Percentiles rank a stretch among this genome's conserved stretches.
Evolutionary conservation across 2,329 filamentous ascomycete genomes (phyloP).

Genomic region (Purpureocillium lavendulum): DNA sequence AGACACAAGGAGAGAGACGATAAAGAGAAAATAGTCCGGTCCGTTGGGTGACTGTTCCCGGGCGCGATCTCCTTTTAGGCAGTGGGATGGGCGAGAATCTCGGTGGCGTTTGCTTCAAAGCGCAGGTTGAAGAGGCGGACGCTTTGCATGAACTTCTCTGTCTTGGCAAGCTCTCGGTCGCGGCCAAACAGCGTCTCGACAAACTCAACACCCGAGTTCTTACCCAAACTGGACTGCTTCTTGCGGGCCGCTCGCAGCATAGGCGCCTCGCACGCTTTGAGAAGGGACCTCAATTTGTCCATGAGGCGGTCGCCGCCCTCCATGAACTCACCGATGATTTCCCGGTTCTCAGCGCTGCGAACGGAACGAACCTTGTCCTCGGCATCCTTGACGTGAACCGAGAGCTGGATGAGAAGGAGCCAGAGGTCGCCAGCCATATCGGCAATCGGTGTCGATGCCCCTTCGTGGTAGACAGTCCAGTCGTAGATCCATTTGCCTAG

Average conservation of each 20-base stretch:
- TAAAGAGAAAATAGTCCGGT: constrained; percentile 9
- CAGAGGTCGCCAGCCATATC: constrained; percentile 92
- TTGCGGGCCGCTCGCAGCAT: constrained; percentile 90
- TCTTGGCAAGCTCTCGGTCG: constrained; percentile 81
- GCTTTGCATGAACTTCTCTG: constrained; percentile 85
- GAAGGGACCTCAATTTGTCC: constrained; percentile 73
- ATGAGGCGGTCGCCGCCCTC: constrained; percentile 81
- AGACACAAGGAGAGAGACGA: constrained; percentile 2
- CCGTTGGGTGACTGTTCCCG: not conserved
- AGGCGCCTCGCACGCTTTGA: constrained; percentile 86
- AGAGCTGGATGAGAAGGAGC: constrained; percentile 87
- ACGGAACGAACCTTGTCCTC: constrained; percentile 71
- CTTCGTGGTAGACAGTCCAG: constrained; percentile 92
- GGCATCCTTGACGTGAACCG: constrained; percentile 86
- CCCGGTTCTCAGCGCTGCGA: constrained; percentile 61
- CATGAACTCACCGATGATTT: constrained; percentile 85
- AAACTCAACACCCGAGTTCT: constrained; percentile 89
- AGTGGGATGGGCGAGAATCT: constrained; percentile 62
- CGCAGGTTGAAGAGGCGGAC: constrained; percentile 85
- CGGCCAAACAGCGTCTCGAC: constrained; percentile 92
- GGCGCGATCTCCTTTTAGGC: constrained; percentile 26
- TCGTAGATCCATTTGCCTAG: constrained; percentile 99
- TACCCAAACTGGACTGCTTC: constrained; percentile 61
- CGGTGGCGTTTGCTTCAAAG: constrained; percentile 93
- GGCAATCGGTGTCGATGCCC: constrained; percentile 71